Base-by-base conservation (phyloP, 768 basidiomycete species). In the Daedaleopsis nitida region DNA sequence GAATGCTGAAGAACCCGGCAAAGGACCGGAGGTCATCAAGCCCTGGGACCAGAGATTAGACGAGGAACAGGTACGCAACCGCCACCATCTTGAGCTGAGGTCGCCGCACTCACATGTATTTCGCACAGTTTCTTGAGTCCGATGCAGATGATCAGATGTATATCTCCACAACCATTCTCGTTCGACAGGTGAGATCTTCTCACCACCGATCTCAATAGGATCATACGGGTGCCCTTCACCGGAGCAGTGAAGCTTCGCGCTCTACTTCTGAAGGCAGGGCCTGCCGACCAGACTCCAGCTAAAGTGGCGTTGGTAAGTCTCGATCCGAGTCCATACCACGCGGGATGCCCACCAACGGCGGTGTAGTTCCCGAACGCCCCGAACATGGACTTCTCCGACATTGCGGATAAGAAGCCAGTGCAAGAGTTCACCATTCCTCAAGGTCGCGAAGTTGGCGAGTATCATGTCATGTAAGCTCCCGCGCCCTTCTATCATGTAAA, bases 71-170 rank as follows among this genome's bases (percentile, higher is more conserved):
- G 94, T 94, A 69, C 66, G 81, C 57, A 32, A 27, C 0, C 16
- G 13, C 38, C 59, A 24, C 17, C 27, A 32, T 32, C 13, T 13
- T n/a, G 19, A 52, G 14, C 35, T 52, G 44, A 61, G 53, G 52
- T 24, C 24, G 16, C 45, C 47, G 58, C 66, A n/a, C 56, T 47
- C 16, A 48, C 34, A 1, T 23, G 34, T 24, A 37, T 55, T 57
- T 44, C 57, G 23, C 37, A 9, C 65, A 97, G 94, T 91, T 76
- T 62, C 72, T 95, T 60, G 90, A 94, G 73, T 94, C 92, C 17
- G 95, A 97, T 65, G 89, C 90, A 37, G 95, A 96, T 74, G 94
- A 96, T 70, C 90, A 94, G 73, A 74, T 97, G 92, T 92, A 73
- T 67, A 80, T 62, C 51, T 32, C 23, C 23, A 4, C 19, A 42